A percentile compares a stretch with the other conserved stretches of the same genome.
Conservation (phyloP, 78 protist species). For the Kipferlia bialata region DNA sequence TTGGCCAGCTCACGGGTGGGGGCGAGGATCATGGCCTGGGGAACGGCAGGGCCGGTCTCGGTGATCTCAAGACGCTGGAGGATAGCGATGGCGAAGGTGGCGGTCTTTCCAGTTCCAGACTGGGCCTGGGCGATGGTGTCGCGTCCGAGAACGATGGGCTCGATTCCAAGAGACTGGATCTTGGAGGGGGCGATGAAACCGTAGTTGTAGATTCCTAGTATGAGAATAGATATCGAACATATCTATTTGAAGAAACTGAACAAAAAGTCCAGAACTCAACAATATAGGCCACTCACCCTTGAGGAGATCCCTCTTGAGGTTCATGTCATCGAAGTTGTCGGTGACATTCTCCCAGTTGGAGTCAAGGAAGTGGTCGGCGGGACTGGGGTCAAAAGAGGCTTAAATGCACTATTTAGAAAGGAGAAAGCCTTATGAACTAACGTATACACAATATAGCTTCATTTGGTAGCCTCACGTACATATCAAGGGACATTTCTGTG, state of each 20-base stretch:
- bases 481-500: too few relatives aligned
- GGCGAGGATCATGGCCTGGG: conserved; percentile 57
- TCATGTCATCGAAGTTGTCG: conserved; percentile 72
- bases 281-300: too few relatives aligned
- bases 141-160: conserved; percentile 76
- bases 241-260: neutral
- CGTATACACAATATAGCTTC: too few relatives aligned
- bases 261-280: too few relatives aligned
- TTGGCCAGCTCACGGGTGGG: conserved; percentile 98
- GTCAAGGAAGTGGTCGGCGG: too few relatives aligned
- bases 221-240: too few relatives aligned
- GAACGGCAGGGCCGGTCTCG: neutral
- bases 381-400: too few relatives aligned
- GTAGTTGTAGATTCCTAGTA: conserved; percentile 80
- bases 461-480: too few relatives aligned
- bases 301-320: conserved; percentile 61
- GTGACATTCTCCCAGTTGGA: conserved; percentile 1
- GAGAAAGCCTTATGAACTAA: too few relatives aligned
- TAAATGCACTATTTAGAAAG: too few relatives aligned
- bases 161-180: conserved; percentile 91
- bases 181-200: conserved; percentile 95
- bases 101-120: conserved; percentile 88
- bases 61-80: conserved; percentile 33
- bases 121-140: conserved; percentile 97
- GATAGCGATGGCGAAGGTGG: conserved; percentile 60